Percentiles rank a stretch among this genome's conserved stretches.
Evolutionary conservation across 2,329 filamentous ascomycete genomes (phyloP).

Genomic region (Alternaria novae-zelandiae): DNA sequence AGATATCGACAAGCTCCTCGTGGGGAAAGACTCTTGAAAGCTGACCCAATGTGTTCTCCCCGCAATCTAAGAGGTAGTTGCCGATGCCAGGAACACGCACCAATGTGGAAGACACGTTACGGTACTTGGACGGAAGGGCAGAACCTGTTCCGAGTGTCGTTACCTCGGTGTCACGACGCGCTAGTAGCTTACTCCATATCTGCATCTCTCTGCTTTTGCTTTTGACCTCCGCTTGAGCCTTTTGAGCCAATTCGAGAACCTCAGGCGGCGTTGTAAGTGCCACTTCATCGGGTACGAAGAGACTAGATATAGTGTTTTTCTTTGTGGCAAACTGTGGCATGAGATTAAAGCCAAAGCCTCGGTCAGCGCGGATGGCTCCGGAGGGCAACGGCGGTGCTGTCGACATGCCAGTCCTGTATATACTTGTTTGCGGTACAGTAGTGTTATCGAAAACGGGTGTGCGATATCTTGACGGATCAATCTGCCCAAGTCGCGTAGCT

Average conservation of each 20-base stretch:
- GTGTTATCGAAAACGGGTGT: constrained; percentile 71
- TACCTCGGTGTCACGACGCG: constrained; percentile 78
- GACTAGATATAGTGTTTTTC: constrained; percentile 32
- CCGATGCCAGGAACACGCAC: constrained; percentile 83
- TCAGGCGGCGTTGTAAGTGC: constrained; percentile 51
- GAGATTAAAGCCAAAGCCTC: constrained; percentile 53
- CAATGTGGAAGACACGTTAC: constrained; percentile 91
- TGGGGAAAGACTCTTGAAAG: constrained; percentile 74
- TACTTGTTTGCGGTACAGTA: constrained; percentile 48
- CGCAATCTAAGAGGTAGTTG: constrained; percentile 89
- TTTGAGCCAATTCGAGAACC: constrained; percentile 61
- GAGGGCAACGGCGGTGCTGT: constrained; percentile 15
- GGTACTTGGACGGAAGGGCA: constrained; percentile 86
- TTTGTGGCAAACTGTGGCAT: constrained; percentile 54
- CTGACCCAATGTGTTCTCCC: constrained; percentile 91
- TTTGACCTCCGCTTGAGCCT: constrained; percentile 47
- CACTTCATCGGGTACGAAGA: constrained; percentile 56
- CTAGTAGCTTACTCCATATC: constrained; percentile 68
- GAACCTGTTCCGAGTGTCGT: constrained; percentile 91
- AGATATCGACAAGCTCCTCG: constrained; percentile 69
- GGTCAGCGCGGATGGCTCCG: constrained; percentile 41
- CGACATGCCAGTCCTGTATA: constrained; percentile 12
- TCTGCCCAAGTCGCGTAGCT: constrained; percentile 70
- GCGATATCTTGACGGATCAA: constrained; percentile 77
- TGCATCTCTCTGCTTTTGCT: constrained; percentile 55